A percentile compares a stretch with the other conserved stretches of the same genome.
These are phyloP conservation scores for Metarhizium humberi DNA, from an alignment of 2,329 filamentous ascomycete genomes.

Conservation along the genomic window DNA sequence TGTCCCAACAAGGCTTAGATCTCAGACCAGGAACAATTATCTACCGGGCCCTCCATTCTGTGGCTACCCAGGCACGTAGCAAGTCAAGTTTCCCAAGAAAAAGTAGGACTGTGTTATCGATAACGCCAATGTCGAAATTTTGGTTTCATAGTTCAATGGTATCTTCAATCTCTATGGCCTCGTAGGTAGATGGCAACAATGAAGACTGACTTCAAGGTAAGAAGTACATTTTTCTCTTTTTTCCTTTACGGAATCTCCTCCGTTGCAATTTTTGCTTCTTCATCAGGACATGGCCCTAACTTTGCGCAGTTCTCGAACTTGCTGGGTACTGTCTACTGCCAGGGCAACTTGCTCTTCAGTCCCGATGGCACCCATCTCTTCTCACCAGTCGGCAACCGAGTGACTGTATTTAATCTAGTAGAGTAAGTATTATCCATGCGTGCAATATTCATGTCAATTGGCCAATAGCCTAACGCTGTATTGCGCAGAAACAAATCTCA, in stretches of 20 bases:
- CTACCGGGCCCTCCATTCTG: constrained; percentile 14
- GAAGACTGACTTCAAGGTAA: constrained; percentile 98
- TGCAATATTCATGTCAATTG: not conserved
- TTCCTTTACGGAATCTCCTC: not conserved
- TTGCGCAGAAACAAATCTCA: constrained; percentile 67
- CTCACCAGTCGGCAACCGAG: constrained; percentile 91
- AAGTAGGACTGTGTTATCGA: constrained; percentile 17
- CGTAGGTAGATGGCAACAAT: constrained; percentile 45
- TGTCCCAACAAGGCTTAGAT: constrained; percentile 12
- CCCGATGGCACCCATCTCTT: constrained; percentile 92
- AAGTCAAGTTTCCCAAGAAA: too few species aligned
- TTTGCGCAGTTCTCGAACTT: constrained; percentile 91
- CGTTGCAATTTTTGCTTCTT: too few species aligned
- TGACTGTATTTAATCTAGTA: constrained; percentile 91
- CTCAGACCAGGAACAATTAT: constrained; percentile 24
- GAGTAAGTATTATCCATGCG: constrained; percentile 50
- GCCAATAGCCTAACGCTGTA: not conserved
- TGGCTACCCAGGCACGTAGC: too few species aligned
- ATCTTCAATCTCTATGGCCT: constrained; percentile 17
- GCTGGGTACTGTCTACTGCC: constrained; percentile 94
- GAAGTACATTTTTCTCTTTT: constrained; percentile 6
- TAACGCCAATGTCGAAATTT: constrained; percentile 19
- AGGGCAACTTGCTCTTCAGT: constrained; percentile 94
- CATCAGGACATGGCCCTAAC: not conserved
- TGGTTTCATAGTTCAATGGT: constrained; percentile 11